Evolutionary conservation across 306 rosid genomes (phyloP), one percentile per base, ranked within the genome.

Genomic region (Crotalaria pallida): DNA sequence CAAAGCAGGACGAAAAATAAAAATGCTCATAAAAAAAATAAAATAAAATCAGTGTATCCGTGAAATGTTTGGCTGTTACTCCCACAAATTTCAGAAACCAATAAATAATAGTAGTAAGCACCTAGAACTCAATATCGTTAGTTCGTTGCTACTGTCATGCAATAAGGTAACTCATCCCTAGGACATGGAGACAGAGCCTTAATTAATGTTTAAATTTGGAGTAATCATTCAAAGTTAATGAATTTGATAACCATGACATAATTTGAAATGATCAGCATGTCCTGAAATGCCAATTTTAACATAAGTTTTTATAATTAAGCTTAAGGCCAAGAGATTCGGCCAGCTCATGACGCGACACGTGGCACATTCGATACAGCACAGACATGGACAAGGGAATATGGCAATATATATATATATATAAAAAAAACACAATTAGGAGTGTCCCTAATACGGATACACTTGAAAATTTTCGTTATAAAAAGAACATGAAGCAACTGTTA

Each of bases 1-100:
- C 43, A 75, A 79, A 75, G 27, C 9, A 63, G 47, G 59, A 55
- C 19, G 13, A 68, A 6, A 73, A 43, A 50, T 16, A 74, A n/a
- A n/a, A n/a, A 68, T 36, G 47, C 40, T n/a, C n/a, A n/a, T n/a
- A n/a, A 27, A 27, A 27, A 3, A 51, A 3, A 55, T 5, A 56
- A 40, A 62, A n/a, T n/a, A n/a, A n/a, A 74, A 38, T 8, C 56
- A 36, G 13, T 6, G 38, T 21, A 45, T 60, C 2, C 6, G 9
- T 34, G 23, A 45, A 33, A 26, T 24, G 10, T 19, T 33, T 16
- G 12, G n/a, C 11, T 7, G 63, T 56, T 50, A 53, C 60, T 78
- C 61, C 53, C 40, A 55, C 6, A 18, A 18, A 36, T 65, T 44
- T 10, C 66, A 8, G 31, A 50, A 67, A 10, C 36, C 3, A 52